Base-by-base conservation (phyloP, 805 yeast species). In the Naumovozyma dairenensis region DNA sequence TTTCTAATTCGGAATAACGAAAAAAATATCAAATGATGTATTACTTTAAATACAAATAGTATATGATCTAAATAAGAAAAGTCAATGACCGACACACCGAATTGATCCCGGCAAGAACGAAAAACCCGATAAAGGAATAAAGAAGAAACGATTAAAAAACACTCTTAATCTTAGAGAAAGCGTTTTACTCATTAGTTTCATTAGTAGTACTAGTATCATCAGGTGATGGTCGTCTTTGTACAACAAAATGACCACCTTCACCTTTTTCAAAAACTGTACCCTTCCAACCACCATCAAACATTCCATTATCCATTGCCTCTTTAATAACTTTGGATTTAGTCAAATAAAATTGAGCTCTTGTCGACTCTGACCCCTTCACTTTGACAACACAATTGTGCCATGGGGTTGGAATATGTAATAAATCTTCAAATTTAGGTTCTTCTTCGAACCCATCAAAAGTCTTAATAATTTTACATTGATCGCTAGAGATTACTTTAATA, bases 391-490 rank as follows among this genome's bases (percentile, higher is more conserved):
- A 59, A 43, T 74, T 74, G 51, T 74, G 80, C 80, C 80, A 74
- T 30, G 80, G 80, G 0, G 80, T 74, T 32, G 80, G 80, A 37
- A 74, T 72, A 49, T 74, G 80, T 37, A 74, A 62, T 42, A 70
- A 56, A 42, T 71, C 78, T 28, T 69, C 73, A 46, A 58, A 65
- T 18, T 47, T 47, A 2, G 73, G 77, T 32, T 67, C 69, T 3
- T 28, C n/a, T 13, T 48, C 56, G 18, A 47, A 33, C 16, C 52
- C 55, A 18, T 54, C 57, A 21, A 73, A 51, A n/a, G 67, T 58
- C 32, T 57, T 63, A 13, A 72, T 66, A 12, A 68, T 69, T 31
- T 58, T 62, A 41, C 77, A 72, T 28, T 61, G 59, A 2, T 59
- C 58, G 5, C 51, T 47, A 6, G 64, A 60, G 43, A 74, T 66